Percentiles rank a stretch among this genome's conserved stretches.
Conservation (phyloP, 2,329 filamentous ascomycete species). For the Xylaria sp. region DNA sequence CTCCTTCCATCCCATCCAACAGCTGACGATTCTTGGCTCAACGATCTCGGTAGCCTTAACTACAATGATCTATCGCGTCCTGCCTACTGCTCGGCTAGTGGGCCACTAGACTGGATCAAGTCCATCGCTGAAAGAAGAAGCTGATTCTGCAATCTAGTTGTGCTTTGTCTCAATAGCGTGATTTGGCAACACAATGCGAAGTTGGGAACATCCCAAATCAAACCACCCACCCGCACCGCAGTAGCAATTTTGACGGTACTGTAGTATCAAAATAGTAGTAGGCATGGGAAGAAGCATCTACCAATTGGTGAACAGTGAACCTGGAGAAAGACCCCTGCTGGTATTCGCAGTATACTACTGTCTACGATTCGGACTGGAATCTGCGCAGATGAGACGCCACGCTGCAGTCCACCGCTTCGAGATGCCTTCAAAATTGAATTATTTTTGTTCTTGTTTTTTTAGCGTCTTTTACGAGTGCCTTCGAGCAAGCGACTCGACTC, state of each 20-base stretch:
- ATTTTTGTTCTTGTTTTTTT: conserved; percentile 24
- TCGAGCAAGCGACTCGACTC: conserved; percentile 17
- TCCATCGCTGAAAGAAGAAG: conserved; percentile 33
- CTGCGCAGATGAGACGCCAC: conserved; percentile 27
- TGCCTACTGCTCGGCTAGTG: conserved; percentile 35
- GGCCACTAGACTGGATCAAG: conserved; percentile 32
- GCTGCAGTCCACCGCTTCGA: conserved; percentile 19
- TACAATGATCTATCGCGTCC: conserved; percentile 33
- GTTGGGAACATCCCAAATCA: conserved; percentile 18
- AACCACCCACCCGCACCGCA: conserved; percentile 10
- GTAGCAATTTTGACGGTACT: conserved; percentile 4
- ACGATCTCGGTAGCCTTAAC: conserved; percentile 37
- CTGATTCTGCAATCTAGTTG: conserved; percentile 25
- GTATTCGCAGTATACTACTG: conserved; percentile 4
- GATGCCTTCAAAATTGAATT: conserved; percentile 31
- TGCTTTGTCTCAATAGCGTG: conserved; percentile 27
- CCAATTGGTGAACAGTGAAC: conserved; percentile 32
- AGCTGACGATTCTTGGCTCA: conserved; percentile 40
- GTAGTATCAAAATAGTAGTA: conserved; percentile 1
- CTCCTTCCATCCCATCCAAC: conserved; percentile 36
- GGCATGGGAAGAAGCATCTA: conserved; percentile 20
- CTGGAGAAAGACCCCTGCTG: conserved; percentile 32
- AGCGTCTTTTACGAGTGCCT: not conserved
- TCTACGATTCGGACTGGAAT: conserved; percentile 10
- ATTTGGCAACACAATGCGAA: conserved; percentile 38